Percentiles rank a stretch among this genome's conserved stretches.
phyloP scores from a whole-genome alignment of 306 rosid genomes.

The Ammopiptanthus mongolicus region DNA sequence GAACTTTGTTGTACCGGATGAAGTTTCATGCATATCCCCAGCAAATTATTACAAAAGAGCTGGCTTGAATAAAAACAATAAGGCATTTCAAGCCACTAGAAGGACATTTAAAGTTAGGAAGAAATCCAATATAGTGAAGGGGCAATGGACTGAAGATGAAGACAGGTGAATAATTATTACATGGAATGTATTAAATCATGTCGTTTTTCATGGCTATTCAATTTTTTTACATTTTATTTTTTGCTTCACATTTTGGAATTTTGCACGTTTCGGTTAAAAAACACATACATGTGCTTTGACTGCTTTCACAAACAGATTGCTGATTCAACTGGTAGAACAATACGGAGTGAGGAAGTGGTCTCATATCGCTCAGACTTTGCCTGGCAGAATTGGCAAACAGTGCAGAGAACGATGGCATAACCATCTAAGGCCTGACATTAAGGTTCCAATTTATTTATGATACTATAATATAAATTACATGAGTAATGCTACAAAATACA shows the following conservation, averaged over 20 bases:
- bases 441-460: constrained; percentile 42
- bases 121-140: constrained; percentile 64
- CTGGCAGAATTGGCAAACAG: constrained; percentile 92
- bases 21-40: constrained; percentile 55
- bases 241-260: neutral
- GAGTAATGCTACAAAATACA: no score
- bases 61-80: constrained; percentile 32
- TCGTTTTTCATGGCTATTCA: neutral
- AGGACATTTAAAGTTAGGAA: constrained; percentile 46
- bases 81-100: constrained; percentile 28
- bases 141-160: constrained; percentile 89
- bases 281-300: neutral
- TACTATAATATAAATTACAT: neutral
- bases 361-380: constrained; percentile 77
- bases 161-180: constrained; percentile 52
- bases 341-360: constrained; percentile 96
- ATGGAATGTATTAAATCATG: neutral
- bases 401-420: constrained; percentile 99
- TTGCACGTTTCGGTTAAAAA: neutral
- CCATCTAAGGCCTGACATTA: constrained; percentile 90
- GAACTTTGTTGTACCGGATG: constrained; percentile 57
- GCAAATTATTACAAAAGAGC: constrained; percentile 38
- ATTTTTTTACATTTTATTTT: neutral
- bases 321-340: constrained; percentile 72
- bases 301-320: constrained; percentile 42